These are phyloP conservation scores for Globisporangium parvum DNA, from an alignment of 352 stramenopile genomes.

Conservation along the genomic window DNA sequence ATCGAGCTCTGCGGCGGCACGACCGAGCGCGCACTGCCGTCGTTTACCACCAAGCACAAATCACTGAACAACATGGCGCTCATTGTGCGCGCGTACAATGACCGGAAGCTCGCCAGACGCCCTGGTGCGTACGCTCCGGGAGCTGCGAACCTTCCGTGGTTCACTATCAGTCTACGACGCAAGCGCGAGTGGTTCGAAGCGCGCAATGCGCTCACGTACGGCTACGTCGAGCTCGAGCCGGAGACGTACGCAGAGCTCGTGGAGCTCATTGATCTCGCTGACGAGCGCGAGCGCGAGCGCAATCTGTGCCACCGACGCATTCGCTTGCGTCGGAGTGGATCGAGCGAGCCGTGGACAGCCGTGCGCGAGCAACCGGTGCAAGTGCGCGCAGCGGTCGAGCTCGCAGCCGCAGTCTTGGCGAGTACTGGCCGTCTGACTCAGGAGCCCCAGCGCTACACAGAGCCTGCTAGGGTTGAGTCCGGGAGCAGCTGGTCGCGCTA, in stretches of 20 bases:
- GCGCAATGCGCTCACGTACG: background rate
- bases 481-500: too few species aligned
- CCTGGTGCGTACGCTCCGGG: background rate
- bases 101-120: background rate
- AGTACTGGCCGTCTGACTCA: background rate
- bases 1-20: conserved; percentile 2
- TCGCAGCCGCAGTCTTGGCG: background rate
- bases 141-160: background rate
- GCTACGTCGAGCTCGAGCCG: background rate
- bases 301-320: too few species aligned
- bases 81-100: conserved; percentile 4
- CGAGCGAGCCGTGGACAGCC: background rate
- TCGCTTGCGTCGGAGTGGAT: too few species aligned
- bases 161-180: background rate
- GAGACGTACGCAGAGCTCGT: background rate
- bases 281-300: background rate
- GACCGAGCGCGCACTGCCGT: background rate
- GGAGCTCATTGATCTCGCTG: background rate
- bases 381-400: background rate
- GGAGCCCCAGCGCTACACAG: background rate
- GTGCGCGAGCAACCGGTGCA: background rate
- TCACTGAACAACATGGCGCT: conserved; percentile 1
- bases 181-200: background rate
- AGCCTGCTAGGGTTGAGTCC: background rate
- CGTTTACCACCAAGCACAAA: conserved; percentile 1